Conservation (phyloP, 2,329 filamentous ascomycete genomes). For the Chaetothyriales sp. region DNA sequence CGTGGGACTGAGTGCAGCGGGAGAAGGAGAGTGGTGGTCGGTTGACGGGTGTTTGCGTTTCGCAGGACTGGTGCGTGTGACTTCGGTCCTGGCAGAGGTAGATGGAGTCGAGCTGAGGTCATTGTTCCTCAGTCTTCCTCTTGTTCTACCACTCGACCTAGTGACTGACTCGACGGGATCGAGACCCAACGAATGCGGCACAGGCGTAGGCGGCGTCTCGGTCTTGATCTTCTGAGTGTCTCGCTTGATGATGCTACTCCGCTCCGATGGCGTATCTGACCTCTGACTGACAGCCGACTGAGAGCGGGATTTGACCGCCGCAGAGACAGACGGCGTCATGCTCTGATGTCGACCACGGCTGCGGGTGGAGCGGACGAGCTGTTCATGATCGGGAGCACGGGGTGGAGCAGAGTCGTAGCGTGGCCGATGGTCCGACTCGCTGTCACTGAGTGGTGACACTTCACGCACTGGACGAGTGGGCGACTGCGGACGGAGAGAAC, state of each 20-base stretch:
- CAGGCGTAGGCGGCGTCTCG: constrained; percentile 23
- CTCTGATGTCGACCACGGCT: constrained; percentile 6
- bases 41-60: constrained; percentile 29
- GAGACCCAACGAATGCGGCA: constrained; percentile 5
- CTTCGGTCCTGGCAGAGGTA: constrained; percentile 1
- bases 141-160: constrained; percentile 18
- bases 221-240: constrained; percentile 13
- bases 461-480: constrained; percentile 15
- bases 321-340: constrained; percentile 8
- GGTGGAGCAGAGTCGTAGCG: constrained; percentile 1
- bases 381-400: neutral
- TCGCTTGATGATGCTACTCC: constrained; percentile 4
- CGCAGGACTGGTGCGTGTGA: constrained; percentile 1
- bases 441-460: constrained; percentile 16
- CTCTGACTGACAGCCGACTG: constrained; percentile 14
- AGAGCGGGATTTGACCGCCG: constrained; percentile 10
- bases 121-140: constrained; percentile 10
- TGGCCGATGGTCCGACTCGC: constrained; percentile 8
- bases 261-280: constrained; percentile 9
- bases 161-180: neutral
- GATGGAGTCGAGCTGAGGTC: constrained; percentile 2
- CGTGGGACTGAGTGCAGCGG: constrained; percentile 6
- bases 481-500: constrained; percentile 6
- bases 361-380: neutral
- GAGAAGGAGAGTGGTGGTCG: constrained; percentile 17